A percentile compares a stretch with the other conserved stretches of the same genome.
These are phyloP conservation scores for Lactarius hengduanensis DNA, from an alignment of 768 basidiomycete species.

Conservation along the genomic window DNA sequence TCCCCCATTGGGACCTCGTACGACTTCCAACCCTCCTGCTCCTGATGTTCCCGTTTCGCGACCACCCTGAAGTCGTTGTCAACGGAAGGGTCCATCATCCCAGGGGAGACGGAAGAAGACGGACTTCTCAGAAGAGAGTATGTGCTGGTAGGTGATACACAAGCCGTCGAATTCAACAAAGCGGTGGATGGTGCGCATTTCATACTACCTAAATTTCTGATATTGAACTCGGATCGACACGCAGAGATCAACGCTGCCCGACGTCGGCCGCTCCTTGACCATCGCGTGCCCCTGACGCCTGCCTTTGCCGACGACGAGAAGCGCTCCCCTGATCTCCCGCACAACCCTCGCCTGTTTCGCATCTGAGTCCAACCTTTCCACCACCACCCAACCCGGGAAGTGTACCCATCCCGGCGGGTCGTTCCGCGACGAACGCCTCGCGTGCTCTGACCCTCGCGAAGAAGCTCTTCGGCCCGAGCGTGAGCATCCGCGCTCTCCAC, in stretches of 20 bases:
- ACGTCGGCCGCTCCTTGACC: conserved; percentile 58
- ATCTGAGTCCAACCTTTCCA: conserved; percentile 52
- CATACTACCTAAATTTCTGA: neutral
- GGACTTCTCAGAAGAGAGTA: conserved; percentile 82
- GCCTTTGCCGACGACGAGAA: conserved; percentile 51
- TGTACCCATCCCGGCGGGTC: conserved; percentile 60
- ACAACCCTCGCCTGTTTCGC: conserved; percentile 33
- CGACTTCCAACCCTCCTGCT: conserved; percentile 2
- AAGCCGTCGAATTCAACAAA: conserved; percentile 88
- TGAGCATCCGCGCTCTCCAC: conserved; percentile 36
- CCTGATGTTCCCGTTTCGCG: conserved; percentile 4
- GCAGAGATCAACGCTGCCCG: conserved; percentile 65
- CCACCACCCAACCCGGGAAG: conserved; percentile 56
- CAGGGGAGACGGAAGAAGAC: conserved; percentile 83
- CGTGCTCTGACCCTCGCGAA: conserved; percentile 79
- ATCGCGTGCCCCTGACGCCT: conserved; percentile 41
- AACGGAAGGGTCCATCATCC: conserved; percentile 66
- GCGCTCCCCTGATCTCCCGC: conserved; percentile 34
- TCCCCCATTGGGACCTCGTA: conserved; percentile 3
- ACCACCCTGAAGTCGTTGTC: conserved; percentile 37
- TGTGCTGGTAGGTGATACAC: conserved; percentile 87
- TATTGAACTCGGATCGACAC: conserved; percentile 16
- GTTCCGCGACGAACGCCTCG: conserved; percentile 69
- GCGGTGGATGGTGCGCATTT: conserved; percentile 77
- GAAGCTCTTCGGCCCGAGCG: conserved; percentile 68